phyloP scores from a whole-genome alignment of 2,329 filamentous ascomycete genomes.

The Pseudogymnoascus sp. region DNA sequence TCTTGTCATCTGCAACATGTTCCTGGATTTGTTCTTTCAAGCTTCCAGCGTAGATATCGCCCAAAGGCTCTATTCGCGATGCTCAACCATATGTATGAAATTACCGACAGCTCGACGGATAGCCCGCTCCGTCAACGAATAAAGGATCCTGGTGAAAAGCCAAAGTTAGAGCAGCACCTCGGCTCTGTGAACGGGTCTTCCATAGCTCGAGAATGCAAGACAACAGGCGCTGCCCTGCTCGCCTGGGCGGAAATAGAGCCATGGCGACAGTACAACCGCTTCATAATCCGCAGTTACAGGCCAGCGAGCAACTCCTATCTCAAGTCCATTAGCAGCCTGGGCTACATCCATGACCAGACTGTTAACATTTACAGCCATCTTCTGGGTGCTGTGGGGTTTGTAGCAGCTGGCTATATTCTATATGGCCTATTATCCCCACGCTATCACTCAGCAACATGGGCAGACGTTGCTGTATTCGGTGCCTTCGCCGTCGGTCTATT shows the following conservation, averaged over 20 bases:
- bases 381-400: neutral
- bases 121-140: neutral
- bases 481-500: neutral
- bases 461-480: neutral
- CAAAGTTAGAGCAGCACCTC: neutral
- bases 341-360: neutral
- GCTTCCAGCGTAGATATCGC: neutral
- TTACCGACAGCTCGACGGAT: neutral
- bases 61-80: neutral
- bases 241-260: neutral
- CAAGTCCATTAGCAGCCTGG: neutral
- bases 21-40: neutral
- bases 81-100: conserved; percentile 2
- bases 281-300: neutral
- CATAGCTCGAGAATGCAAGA: neutral
- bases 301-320: neutral
- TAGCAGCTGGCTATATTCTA: neutral
- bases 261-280: conserved; percentile 7
- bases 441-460: neutral
- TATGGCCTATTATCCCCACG: neutral
- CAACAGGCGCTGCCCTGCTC: neutral
- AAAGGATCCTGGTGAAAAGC: neutral
- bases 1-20: neutral
- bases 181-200: neutral
- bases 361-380: conserved; percentile 7